Base-by-base conservation (phyloP, 345 rosid genomes). In the Abelmoschus esculentus region DNA sequence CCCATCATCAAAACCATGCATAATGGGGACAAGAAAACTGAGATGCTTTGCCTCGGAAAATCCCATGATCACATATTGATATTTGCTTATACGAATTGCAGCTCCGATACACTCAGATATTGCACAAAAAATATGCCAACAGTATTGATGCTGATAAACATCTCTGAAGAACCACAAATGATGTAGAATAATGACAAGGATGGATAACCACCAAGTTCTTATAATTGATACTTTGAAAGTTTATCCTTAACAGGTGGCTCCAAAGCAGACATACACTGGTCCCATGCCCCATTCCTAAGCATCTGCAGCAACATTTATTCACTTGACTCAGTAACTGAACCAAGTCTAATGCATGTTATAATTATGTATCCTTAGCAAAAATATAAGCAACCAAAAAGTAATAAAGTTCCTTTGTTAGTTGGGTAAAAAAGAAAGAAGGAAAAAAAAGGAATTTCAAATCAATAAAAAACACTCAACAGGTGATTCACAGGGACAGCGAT, bases 221-320 rank as follows among this genome's bases (percentile, higher is more conserved):
- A 93, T 52, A 89, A 90, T 84, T 83, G 86, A 84, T 92, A 96
- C 81, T 89, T 87, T 28, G 84, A 82, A 46, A 96, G 84, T 77
- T 83, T 89, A 77, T 96, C 99, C 85, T 89, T 90, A 73, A 87
- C 91, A 0, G 86, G 87, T 75, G 96, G 84, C 66, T 91, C 93
- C 87, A 96, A 76, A 11, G 95, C 88, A 72, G 99, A 87, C 78
- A 84, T 81, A 67, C 79, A 96, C 75, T 90, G 91, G 62, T 87
- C 93, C 98, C 98, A 96, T 11, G 88, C 90, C 59, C 85, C 96
- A 77, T 87, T 85, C 53, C 88, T 79, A 53, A 96, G 89, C 96
- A 92, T 83, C 99, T 95, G 96, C 72, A 73, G 10, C 46, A 67
- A 29, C 29, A 72, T 70, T 18, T 11, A 46, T 62, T n/a, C 42